Evolutionary conservation across 208 protist species (phyloP).

Genomic region (Trypanosoma lewisi): DNA sequence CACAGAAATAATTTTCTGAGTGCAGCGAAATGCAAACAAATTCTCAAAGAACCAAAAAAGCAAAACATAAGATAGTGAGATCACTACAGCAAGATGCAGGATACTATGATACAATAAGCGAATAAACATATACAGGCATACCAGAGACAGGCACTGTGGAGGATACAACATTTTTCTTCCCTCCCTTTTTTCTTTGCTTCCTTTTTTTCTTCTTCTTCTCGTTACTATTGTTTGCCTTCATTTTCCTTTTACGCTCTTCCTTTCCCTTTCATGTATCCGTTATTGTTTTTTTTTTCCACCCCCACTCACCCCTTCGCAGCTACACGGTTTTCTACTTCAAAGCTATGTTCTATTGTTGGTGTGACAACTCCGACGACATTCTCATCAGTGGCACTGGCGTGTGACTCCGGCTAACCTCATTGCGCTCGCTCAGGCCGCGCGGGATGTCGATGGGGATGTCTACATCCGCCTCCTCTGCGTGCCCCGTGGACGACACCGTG

Average conservation of each 20-base stretch:
- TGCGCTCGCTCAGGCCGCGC: not conserved
- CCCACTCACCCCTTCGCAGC: no score
- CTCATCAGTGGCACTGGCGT: not conserved
- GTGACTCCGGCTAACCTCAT: not conserved
- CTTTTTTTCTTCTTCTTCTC: not conserved
- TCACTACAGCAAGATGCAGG: no score
- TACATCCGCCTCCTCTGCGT: not conserved
- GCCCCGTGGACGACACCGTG: not conserved
- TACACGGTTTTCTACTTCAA: no score
- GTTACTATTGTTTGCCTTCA: not conserved
- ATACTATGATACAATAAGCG: not conserved
- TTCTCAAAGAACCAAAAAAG: no score
- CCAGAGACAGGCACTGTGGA: not conserved
- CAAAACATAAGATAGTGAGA: no score
- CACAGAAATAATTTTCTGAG: no score
- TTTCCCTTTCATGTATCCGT: not conserved
- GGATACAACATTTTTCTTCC: not conserved
- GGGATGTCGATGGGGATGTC: not conserved
- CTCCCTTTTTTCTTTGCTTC: slow-evolving; percentile 1
- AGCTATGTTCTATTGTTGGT: no score
- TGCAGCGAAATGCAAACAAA: no score
- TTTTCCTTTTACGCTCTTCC: not conserved
- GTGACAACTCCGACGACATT: not conserved
- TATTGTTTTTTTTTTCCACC: not conserved
- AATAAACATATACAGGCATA: not conserved